Evolutionary conservation across 345 rosid genomes (phyloP), one percentile per base, ranked within the genome.

Genomic region (Euphorbia tirucalli): DNA sequence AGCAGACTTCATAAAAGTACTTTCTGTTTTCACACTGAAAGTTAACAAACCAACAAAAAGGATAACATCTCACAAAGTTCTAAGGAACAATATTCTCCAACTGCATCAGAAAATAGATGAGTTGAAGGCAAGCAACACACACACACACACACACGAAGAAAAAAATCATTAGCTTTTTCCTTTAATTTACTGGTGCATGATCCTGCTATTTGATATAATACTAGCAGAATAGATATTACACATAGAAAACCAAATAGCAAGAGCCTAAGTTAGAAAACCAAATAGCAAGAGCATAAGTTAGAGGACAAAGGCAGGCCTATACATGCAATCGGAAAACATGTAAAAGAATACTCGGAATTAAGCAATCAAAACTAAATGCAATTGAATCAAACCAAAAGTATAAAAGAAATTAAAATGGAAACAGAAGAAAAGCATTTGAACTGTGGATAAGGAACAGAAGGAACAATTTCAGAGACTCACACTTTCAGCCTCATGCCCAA

Each of bases 401-500:
- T 1, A 37, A 41, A 69, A 37, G 43, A 54, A 5, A 68, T 39
- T 41, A 35, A 35, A 15, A 56, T 41, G 25, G 28, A n/a, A 56
- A 18, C 28, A 37, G 11, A 39, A 16, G 18, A 15, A 30, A 63
- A 72, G 43, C 37, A 62, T 52, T 54, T 48, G 13, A 63, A n/a
- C 25, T 16, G 2, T 25, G 41, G 61, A 78, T n/a, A 61, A 24
- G 44, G 18, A 16, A 49, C 14, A 46, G 11, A 0, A 32, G 37
- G 48, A n/a, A 61, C 61, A 25, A 63, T 37, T 46, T 11, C 46
- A 67, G 57, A 69, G 15, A 68, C 73, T 65, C 78, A 75, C 99
- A 95, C 98, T 92, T 92, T 95, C 15, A 95, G 85, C 75, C 96
- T 74, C 97, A 95, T 95, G 83, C 99, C 99, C 68, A 95, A 83